phyloP scores from a whole-genome alignment of 495 filamentous ascomycete species.

The Aspergillus carlsbadensis region DNA sequence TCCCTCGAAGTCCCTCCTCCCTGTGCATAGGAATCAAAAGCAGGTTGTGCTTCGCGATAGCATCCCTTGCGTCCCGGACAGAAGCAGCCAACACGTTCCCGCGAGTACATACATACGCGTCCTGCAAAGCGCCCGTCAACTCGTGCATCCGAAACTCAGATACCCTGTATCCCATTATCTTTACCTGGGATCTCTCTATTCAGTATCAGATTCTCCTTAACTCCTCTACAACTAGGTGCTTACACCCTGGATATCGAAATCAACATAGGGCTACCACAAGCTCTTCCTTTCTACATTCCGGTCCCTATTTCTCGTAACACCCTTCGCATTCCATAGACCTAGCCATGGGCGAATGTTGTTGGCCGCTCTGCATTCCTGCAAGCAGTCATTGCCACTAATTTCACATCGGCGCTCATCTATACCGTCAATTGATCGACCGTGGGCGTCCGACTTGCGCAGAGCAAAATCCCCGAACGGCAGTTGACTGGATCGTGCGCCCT shows the following conservation, averaged over 20 bases:
- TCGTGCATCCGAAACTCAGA: constrained; percentile 27
- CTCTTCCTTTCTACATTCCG: constrained; percentile 39
- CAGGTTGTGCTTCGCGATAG: constrained; percentile 15
- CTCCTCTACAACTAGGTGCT: constrained; percentile 20
- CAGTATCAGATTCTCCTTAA: constrained; percentile 24
- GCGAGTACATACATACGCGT: constrained; percentile 39
- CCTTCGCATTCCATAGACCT: constrained; percentile 19
- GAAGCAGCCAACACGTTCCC: constrained; percentile 40
- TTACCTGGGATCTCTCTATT: constrained; percentile 7
- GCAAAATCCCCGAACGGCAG: constrained; percentile 44
- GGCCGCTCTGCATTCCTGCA: constrained; percentile 36
- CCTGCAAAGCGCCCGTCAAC: constrained; percentile 23
- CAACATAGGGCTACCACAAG: constrained; percentile 18
- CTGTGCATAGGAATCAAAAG: constrained; percentile 29
- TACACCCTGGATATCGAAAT: constrained; percentile 23
- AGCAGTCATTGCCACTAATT: constrained; percentile 23
- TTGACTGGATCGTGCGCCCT: constrained; percentile 42
- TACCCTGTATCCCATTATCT: constrained; percentile 21
- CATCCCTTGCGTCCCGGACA: constrained; percentile 40
- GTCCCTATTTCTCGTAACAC: constrained; percentile 18
- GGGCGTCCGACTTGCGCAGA: constrained; percentile 27
- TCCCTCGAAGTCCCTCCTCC: constrained; percentile 29
- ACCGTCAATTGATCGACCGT: constrained; percentile 20
- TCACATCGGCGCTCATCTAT: constrained; percentile 28
- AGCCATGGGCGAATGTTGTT: constrained; percentile 26